Base-by-base conservation (phyloP, 192 early-diverging fungal species). In the Phlyctochytrium arcticum region DNA sequence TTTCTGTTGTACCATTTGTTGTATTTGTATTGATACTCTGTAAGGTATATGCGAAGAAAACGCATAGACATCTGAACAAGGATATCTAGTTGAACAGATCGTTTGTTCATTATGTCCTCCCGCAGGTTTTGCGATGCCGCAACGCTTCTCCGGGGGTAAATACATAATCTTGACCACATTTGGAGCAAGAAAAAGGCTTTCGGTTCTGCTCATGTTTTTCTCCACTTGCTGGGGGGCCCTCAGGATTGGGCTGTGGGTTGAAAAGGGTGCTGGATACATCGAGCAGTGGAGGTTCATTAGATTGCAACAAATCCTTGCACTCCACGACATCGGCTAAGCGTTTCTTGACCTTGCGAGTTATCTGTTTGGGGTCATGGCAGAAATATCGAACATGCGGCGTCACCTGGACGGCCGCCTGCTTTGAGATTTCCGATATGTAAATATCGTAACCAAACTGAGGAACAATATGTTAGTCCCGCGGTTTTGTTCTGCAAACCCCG, bases 381-480 rank as follows among this genome's bases (percentile, higher is more conserved):
- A 63, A 77, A 39, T 74, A 77, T 24, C 71, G 69, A 24, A 77
- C 23, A 61, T 76, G 30, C 3, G 75, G 73, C 5, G 75, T 78
- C n/a, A 74, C 30, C 4, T 10, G 57, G 24, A 77, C 35, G 19
- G 58, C 63, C 2, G 75, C 65, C n/a, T 21, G 30, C 8, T 56
- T 54, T 3, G 19, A 10, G 34, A 31, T 53, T 30, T 17, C 23
- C 8, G 48, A 10, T 36, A 54, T 77, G 69, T 72, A 75, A 19
- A 63, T 47, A 69, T 75, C 74, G 48, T 74, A 75, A n/a, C 74
- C 74, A 74, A 75, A 75, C 74, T 75, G 37, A 15, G 48, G 17
- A 21, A 57, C 23, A 44, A 67, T n/a, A 51, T 12, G 35, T 53
- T 0, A 62, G 44, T 9, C 3, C 37, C 3, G 3, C 15, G 1